These are phyloP conservation scores for Alternaria angustiovoidea DNA, from an alignment of 2,329 filamentous ascomycete species.

Conservation along the genomic window DNA sequence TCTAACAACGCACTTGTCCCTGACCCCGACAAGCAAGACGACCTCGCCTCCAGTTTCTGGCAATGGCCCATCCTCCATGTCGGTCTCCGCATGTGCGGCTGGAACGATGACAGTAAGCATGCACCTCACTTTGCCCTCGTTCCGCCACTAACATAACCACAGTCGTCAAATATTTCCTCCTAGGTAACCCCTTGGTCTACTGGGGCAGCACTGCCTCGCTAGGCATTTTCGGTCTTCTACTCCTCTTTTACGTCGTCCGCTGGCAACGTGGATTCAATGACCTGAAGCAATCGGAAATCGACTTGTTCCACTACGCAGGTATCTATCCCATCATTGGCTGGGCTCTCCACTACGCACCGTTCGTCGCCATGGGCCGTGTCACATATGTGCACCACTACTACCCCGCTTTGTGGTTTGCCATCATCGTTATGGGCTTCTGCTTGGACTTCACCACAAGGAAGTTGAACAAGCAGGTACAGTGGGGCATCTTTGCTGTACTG, in stretches of 20 bases:
- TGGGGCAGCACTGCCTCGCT: slow-evolving; percentile 89
- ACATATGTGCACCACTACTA: slow-evolving; percentile 99
- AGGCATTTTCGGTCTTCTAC: slow-evolving; percentile 73
- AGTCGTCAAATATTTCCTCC: slow-evolving; percentile 95
- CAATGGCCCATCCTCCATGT: slow-evolving; percentile 97
- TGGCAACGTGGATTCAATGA: slow-evolving; percentile 96
- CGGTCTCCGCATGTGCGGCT: slow-evolving; percentile 97
- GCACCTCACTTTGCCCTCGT: background rate
- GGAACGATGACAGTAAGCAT: slow-evolving; percentile 78
- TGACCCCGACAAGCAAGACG: slow-evolving; percentile 98
- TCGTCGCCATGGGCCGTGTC: slow-evolving; percentile 96
- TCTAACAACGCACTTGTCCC: slow-evolving; percentile 98
- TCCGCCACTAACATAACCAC: slow-evolving; percentile 20
- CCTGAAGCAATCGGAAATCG: slow-evolving; percentile 79
- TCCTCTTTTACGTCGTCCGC: slow-evolving; percentile 85
- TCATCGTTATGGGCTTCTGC: slow-evolving; percentile 86
- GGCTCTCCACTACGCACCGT: slow-evolving; percentile 96
- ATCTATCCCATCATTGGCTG: slow-evolving; percentile 92
- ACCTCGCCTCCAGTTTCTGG: slow-evolving; percentile 96
- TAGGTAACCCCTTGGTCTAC: slow-evolving; percentile 95
- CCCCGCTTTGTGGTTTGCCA: slow-evolving; percentile 96
- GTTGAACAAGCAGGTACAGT: slow-evolving; percentile 69
- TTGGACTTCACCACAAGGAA: slow-evolving; percentile 81
- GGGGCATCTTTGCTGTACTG: slow-evolving; percentile 73
- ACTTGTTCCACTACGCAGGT: slow-evolving; percentile 93